phyloP scores from a whole-genome alignment of 768 basidiomycete species.

The Tylopilus felleus region DNA sequence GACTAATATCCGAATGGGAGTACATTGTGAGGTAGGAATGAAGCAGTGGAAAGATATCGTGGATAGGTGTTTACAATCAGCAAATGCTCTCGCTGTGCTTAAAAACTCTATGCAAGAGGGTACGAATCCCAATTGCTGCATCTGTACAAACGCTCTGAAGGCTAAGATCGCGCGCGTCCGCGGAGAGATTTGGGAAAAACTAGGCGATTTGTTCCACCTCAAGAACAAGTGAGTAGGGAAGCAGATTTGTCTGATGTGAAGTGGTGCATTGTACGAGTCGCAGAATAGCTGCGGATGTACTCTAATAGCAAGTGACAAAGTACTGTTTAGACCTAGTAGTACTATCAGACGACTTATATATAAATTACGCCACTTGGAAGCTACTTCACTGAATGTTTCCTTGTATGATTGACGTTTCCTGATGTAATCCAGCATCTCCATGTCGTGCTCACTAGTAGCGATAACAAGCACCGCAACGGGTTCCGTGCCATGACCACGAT shows the following conservation, averaged over 20 bases:
- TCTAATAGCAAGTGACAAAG: neutral
- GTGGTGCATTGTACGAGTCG: neutral
- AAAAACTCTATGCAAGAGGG: no score
- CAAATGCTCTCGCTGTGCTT: slow-evolving; percentile 6
- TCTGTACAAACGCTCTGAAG: neutral
- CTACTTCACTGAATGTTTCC: no score
- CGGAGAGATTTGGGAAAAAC: slow-evolving; percentile 1
- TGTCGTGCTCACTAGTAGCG: no score
- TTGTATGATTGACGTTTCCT: no score
- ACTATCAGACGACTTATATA: no score
- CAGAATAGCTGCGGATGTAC: neutral
- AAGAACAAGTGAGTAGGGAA: neutral
- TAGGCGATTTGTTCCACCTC: slow-evolving; percentile 7
- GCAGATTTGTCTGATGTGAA: neutral
- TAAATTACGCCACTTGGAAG: no score
- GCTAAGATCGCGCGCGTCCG: neutral
- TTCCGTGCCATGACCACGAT: no score
- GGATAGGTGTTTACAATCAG: neutral
- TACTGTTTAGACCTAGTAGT: no score
- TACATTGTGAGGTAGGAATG: neutral
- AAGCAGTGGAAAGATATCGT: neutral
- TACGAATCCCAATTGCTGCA: neutral
- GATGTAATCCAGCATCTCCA: no score
- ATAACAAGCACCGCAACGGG: no score
- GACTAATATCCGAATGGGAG: neutral